phyloP scores from a whole-genome alignment of 2,329 filamentous ascomycete species.

The Neofusicoccum ribis region DNA sequence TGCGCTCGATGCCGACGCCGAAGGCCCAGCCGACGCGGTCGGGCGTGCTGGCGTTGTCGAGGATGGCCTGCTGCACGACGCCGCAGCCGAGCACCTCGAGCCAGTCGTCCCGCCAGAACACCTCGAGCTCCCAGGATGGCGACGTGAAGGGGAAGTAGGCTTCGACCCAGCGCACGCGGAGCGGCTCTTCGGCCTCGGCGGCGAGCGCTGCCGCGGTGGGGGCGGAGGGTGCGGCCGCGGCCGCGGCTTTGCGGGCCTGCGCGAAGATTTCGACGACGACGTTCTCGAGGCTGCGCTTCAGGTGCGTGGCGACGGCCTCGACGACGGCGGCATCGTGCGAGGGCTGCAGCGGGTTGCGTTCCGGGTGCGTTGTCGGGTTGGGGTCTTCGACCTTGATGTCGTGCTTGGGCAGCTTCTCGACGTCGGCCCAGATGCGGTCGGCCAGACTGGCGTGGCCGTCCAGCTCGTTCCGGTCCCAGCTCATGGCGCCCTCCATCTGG shows the following conservation, averaged over 20 bases:
- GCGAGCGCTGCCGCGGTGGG: conserved; percentile 15
- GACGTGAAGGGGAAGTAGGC: conserved; percentile 97
- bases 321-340: conserved; percentile 75
- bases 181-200: conserved; percentile 56
- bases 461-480: conserved; percentile 74
- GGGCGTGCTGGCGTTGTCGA: conserved; percentile 74
- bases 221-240: conserved; percentile 48
- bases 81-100: conserved; percentile 94
- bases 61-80: conserved; percentile 79
- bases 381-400: conserved; percentile 78
- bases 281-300: conserved; percentile 85
- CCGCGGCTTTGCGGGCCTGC: conserved; percentile 65
- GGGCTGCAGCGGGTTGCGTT: conserved; percentile 80
- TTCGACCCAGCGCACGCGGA: conserved; percentile 91
- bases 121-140: conserved; percentile 93
- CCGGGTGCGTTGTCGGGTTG: conserved; percentile 73
- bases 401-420: conserved; percentile 72
- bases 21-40: conserved; percentile 90
- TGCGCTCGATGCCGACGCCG: conserved; percentile 87
- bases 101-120: conserved; percentile 93
- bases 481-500: conserved; percentile 93
- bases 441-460: conserved; percentile 42
- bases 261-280: conserved; percentile 90
- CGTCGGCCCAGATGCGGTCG: conserved; percentile 65
- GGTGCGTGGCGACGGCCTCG: conserved; percentile 77